These are phyloP conservation scores for Umbelopsis ramanniana DNA, from an alignment of 192 early-diverging fungal genomes.

Conservation along the genomic window DNA sequence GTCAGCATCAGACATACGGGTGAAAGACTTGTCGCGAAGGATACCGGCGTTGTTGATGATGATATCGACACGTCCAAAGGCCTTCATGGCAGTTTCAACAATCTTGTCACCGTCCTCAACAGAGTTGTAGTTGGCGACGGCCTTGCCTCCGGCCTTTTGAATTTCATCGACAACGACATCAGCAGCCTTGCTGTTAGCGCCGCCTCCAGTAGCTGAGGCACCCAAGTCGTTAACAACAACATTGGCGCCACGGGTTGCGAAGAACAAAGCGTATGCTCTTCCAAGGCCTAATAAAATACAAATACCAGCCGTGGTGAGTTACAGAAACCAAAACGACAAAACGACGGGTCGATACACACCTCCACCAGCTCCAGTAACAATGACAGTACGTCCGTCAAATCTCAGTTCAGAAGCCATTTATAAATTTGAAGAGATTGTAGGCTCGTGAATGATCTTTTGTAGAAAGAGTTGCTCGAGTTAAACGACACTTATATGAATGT, in stretches of 20 bases:
- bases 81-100: conserved; percentile 93
- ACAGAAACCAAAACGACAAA: neutral
- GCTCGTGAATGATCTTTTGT: conserved; percentile 11
- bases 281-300: conserved; percentile 58
- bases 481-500: conserved; percentile 15
- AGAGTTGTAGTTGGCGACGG: conserved; percentile 97
- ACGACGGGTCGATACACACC: conserved; percentile 51
- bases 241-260: conserved; percentile 86
- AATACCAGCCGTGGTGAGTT: neutral
- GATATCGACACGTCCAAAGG: conserved; percentile 94
- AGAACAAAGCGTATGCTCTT: conserved; percentile 91
- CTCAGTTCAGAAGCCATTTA: conserved; percentile 56
- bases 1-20: conserved; percentile 96
- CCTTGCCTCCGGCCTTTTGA: conserved; percentile 81
- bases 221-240: conserved; percentile 99
- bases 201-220: conserved; percentile 75
- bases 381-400: conserved; percentile 84
- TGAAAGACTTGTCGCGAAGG: conserved; percentile 95
- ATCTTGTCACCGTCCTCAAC: conserved; percentile 98
- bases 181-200: conserved; percentile 76
- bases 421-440: neutral
- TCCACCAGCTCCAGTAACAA: conserved; percentile 96
- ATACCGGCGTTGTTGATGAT: conserved; percentile 99
- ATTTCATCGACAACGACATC: conserved; percentile 97
- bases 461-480: neutral